Conservation (phyloP, 106 monocot species). For the Allium cepa region DNA sequence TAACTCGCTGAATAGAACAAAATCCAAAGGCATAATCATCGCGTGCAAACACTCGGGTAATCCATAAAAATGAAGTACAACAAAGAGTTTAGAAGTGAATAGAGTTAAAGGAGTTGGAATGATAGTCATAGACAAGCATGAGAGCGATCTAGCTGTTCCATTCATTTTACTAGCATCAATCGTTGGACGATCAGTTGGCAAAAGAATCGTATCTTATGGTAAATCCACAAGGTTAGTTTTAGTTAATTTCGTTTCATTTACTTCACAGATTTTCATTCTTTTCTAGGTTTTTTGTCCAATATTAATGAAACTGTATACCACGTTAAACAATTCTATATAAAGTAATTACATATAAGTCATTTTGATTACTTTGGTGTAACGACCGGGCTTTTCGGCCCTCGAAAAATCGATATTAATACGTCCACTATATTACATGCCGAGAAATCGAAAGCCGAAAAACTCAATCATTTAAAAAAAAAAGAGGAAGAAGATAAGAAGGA, state of each 20-base stretch:
- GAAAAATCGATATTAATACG: too few relatives aligned
- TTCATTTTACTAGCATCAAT: slow-evolving; percentile 59
- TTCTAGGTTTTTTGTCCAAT: neutral
- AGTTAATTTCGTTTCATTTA: neutral
- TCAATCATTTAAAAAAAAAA: too few relatives aligned
- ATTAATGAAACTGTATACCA: too few relatives aligned
- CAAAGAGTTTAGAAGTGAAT: slow-evolving; percentile 54
- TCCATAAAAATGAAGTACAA: slow-evolving; percentile 57
- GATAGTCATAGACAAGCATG: slow-evolving; percentile 70
- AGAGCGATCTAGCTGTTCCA: slow-evolving; percentile 58
- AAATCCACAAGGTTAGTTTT: slow-evolving; percentile 61
- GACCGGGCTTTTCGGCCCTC: too few relatives aligned
- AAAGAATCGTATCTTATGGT: slow-evolving; percentile 60
- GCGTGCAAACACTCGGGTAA: slow-evolving; percentile 58
- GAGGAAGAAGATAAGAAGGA: too few relatives aligned
- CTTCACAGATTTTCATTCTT: neutral
- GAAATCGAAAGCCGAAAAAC: too few relatives aligned
- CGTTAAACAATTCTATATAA: too few relatives aligned
- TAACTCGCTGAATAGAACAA: slow-evolving; percentile 75
- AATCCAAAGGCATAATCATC: slow-evolving; percentile 59
- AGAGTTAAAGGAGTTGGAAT: slow-evolving; percentile 78
- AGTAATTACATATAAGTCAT: too few relatives aligned
- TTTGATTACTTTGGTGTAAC: too few relatives aligned
- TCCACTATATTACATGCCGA: too few relatives aligned
- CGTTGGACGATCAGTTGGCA: slow-evolving; percentile 37